These are phyloP conservation scores for Talaromyces sp. DNA, from an alignment of 2,329 filamentous ascomycete species.

Conservation along the genomic window DNA sequence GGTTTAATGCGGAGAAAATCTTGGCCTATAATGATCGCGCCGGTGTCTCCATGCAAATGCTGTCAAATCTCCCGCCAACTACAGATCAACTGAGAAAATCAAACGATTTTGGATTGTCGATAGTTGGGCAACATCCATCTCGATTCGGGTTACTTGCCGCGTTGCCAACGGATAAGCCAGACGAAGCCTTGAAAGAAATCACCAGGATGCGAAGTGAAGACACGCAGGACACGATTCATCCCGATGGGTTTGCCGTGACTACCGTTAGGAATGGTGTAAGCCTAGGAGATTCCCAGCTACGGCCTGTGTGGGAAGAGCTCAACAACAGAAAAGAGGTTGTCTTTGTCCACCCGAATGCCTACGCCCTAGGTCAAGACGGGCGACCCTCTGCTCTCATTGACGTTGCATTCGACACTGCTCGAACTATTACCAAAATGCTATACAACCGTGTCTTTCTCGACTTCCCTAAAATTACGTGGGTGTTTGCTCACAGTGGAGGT, in stretches of 20 bases:
- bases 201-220: background rate
- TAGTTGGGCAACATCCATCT: background rate
- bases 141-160: conserved; percentile 4
- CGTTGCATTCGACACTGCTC: conserved; percentile 3
- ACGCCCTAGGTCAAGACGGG: background rate
- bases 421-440: conserved; percentile 1
- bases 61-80: conserved; percentile 3
- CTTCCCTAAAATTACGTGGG: conserved; percentile 4
- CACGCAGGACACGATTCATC: background rate
- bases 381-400: conserved; percentile 4
- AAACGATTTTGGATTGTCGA: background rate
- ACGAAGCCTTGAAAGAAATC: conserved; percentile 1
- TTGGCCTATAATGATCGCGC: conserved; percentile 3
- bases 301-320: background rate
- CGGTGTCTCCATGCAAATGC: conserved; percentile 7
- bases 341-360: conserved; percentile 4
- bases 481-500: conserved; percentile 3
- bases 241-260: conserved; percentile 1
- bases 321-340: conserved; percentile 5
- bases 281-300: background rate
- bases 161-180: conserved; percentile 1
- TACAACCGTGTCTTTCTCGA: conserved; percentile 1
- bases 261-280: background rate
- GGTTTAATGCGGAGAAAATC: background rate
- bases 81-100: background rate